Conservation (phyloP, 2,329 filamentous ascomycete genomes). For the Paradendryphiella salina region DNA sequence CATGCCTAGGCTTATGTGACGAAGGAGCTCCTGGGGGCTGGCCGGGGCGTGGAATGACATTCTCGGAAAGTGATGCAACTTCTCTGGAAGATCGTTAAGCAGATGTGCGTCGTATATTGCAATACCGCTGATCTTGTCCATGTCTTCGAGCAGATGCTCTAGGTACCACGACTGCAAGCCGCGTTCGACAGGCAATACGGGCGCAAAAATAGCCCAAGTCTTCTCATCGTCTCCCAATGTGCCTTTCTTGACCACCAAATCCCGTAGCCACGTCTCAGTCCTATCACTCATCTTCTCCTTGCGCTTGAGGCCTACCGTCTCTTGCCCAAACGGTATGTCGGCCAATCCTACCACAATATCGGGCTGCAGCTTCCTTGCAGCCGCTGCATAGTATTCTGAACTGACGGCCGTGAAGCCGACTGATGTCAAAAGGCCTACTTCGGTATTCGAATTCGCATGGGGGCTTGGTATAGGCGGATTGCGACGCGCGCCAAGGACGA, state of each 20-base stretch:
- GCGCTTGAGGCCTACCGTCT: constrained; percentile 68
- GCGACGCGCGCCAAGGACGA: constrained; percentile 76
- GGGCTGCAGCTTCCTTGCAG: constrained; percentile 67
- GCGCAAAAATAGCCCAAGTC: constrained; percentile 56
- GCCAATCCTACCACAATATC: constrained; percentile 80
- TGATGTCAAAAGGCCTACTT: constrained; percentile 79
- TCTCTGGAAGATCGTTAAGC: constrained; percentile 66
- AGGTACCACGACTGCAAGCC: constrained; percentile 80
- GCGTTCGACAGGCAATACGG: constrained; percentile 73
- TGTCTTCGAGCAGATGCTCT: constrained; percentile 68
- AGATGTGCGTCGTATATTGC: constrained; percentile 77
- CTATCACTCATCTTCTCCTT: constrained; percentile 82
- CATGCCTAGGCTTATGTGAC: constrained; percentile 73
- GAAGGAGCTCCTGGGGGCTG: constrained; percentile 76
- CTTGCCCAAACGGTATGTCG: constrained; percentile 66
- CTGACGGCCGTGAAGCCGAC: constrained; percentile 78
- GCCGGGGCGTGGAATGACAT: constrained; percentile 71
- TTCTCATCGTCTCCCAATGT: constrained; percentile 35
- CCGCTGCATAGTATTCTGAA: constrained; percentile 69
- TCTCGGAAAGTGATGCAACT: constrained; percentile 67
- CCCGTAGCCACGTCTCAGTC: constrained; percentile 78
- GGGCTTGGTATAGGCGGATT: constrained; percentile 74
- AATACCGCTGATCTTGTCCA: constrained; percentile 63
- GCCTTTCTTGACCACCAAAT: constrained; percentile 60
- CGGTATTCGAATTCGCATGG: constrained; percentile 67